Evolutionary conservation across 78 protist species (phyloP).

Genomic region (Dictyostelium capitatum): DNA sequence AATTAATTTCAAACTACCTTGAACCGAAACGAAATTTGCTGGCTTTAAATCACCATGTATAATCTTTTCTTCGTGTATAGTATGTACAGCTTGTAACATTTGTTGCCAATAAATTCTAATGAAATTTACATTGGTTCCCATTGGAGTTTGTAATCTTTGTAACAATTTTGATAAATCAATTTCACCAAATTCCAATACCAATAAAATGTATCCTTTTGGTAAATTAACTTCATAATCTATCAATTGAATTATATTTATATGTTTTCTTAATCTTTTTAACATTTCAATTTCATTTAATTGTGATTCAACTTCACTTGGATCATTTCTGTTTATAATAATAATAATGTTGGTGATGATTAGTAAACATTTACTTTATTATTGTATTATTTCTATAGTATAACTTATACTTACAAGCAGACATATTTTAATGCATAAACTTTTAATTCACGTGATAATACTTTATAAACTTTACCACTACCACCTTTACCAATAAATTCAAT

Average conservation of each 20-base stretch:
- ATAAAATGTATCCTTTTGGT: constrained; percentile 2
- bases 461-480: constrained; percentile 80
- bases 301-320: constrained; percentile 44
- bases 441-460: constrained; percentile 65
- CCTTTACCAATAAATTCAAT: constrained; percentile 91
- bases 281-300: constrained; percentile 92
- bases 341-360: neutral
- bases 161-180: constrained; percentile 85
- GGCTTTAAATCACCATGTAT: constrained; percentile 98
- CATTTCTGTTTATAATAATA: constrained; percentile 9
- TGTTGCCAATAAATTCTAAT: constrained; percentile 93
- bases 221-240: constrained; percentile 84
- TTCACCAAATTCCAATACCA: constrained; percentile 96
- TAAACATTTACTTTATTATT: no score
- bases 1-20: constrained; percentile 95
- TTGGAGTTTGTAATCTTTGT: neutral
- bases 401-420: constrained; percentile 53
- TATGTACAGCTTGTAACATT: constrained; percentile 86
- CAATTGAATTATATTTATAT: constrained; percentile 77
- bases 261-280: constrained; percentile 70
- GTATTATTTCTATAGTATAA: neutral
- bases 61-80: constrained; percentile 93
- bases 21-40: constrained; percentile 96
- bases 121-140: constrained; percentile 63
- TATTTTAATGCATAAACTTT: constrained; percentile 68